These are phyloP conservation scores for Stevia rebaudiana DNA, from an alignment of 140 eudicot genomes.

Conservation along the genomic window DNA sequence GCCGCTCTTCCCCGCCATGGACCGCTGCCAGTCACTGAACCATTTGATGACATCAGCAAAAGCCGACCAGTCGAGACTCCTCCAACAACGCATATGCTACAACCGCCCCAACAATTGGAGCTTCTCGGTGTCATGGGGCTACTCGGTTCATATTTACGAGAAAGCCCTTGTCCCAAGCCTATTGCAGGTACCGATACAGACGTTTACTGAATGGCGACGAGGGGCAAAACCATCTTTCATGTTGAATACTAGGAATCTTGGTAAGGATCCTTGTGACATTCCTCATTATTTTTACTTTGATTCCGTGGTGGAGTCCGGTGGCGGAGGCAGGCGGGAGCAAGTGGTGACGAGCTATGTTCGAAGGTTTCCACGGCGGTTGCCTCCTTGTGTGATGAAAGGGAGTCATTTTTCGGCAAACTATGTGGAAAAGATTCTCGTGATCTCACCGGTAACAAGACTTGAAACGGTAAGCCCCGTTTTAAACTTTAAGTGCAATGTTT, in stretches of 20 bases:
- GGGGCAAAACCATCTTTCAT: conserved; percentile 39
- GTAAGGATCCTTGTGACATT: conserved; percentile 44
- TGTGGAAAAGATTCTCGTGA: conserved; percentile 30
- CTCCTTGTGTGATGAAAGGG: conserved; percentile 25
- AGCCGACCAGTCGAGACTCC: conserved; percentile 43
- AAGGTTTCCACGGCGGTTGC: conserved; percentile 25
- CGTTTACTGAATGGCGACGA: conserved; percentile 48
- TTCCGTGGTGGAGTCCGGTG: conserved; percentile 26
- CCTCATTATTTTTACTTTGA: conserved; percentile 59
- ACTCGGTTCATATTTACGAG: conserved; percentile 57
- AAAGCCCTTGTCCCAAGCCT: conserved; percentile 37
- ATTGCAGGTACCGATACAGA: conserved; percentile 47
- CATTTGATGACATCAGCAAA: conserved; percentile 64
- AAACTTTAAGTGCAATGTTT: neutral
- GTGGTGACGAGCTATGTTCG: conserved; percentile 41
- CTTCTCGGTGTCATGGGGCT: conserved; percentile 67
- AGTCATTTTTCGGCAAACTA: conserved; percentile 36
- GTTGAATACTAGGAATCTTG: conserved; percentile 41
- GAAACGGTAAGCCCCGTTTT: conserved; percentile 29
- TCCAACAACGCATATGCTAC: conserved; percentile 67
- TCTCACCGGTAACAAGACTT: conserved; percentile 36
- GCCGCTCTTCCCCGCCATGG: conserved; percentile 63
- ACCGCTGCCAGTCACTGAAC: conserved; percentile 43
- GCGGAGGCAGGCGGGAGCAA: neutral
- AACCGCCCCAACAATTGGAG: conserved; percentile 48